These are phyloP conservation scores for Alnus glutinosa DNA, from an alignment of 306 rosid genomes.

Conservation along the genomic window DNA sequence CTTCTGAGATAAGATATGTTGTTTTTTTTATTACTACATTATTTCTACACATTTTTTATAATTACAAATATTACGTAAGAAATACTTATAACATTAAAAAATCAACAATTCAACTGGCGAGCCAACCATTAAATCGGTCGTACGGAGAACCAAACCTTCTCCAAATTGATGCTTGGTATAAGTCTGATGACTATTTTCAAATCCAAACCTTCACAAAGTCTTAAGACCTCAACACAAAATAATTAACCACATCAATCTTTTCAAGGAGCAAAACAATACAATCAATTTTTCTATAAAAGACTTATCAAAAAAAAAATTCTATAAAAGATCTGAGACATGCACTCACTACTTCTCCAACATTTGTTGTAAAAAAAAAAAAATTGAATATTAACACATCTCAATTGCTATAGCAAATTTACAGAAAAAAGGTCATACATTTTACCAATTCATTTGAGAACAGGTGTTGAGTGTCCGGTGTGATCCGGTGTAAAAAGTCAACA, in stretches of 20 bases:
- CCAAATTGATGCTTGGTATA: background rate
- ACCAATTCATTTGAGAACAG: conserved; percentile 71
- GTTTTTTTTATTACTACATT: background rate
- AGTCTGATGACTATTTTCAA: background rate
- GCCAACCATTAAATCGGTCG: background rate
- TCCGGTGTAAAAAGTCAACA: conserved; percentile 93
- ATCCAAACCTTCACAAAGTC: background rate
- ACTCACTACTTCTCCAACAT: background rate
- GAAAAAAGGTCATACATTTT: conserved; percentile 51
- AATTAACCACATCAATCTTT: background rate
- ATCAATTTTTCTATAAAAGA: background rate
- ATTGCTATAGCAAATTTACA: background rate
- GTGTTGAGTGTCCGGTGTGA: conserved; percentile 83
- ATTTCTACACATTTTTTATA: background rate
- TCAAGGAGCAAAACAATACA: background rate
- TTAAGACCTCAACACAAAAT: background rate
- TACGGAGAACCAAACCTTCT: background rate
- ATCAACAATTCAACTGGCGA: no score
- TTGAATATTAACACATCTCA: background rate
- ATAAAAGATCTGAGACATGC: background rate
- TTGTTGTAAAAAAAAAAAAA: background rate
- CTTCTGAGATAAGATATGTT: background rate
- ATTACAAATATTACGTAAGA: no score
- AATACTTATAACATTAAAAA: no score
- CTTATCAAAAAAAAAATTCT: background rate